phyloP scores from a whole-genome alignment of 2,329 filamentous ascomycete genomes.

The Diaporthe ilicicola region DNA sequence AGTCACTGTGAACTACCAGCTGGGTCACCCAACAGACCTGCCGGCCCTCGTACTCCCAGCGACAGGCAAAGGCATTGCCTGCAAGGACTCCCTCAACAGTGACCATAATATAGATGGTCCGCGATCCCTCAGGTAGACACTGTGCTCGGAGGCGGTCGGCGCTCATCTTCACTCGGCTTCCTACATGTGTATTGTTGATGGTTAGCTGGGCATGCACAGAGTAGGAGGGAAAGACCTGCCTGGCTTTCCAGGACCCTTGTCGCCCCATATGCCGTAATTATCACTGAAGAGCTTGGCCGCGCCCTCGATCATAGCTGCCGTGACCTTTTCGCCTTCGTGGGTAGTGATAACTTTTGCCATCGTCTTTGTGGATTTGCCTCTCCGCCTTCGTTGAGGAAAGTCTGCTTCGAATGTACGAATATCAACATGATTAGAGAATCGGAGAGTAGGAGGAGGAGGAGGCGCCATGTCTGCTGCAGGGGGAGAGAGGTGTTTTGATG shows the following conservation, averaged over 20 bases:
- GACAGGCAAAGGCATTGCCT: slow-evolving; percentile 3
- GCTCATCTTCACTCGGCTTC: background rate
- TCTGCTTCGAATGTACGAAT: background rate
- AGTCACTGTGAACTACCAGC: background rate
- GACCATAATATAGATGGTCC: background rate
- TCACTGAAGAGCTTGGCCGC: slow-evolving; percentile 1
- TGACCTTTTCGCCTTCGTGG: background rate
- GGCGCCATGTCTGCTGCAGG: background rate
- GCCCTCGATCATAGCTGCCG: background rate
- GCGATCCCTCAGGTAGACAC: background rate
- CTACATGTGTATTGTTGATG: slow-evolving; percentile 1
- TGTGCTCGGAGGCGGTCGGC: slow-evolving; percentile 4
- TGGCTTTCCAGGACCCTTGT: background rate
- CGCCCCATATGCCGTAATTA: background rate
- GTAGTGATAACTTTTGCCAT: background rate
- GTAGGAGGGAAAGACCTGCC: background rate
- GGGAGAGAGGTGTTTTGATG: background rate
- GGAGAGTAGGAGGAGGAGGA: background rate
- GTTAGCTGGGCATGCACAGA: background rate
- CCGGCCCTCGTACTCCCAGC: background rate
- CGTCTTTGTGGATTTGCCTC: background rate
- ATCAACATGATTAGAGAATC: background rate
- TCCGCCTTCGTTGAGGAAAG: background rate
- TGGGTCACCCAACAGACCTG: slow-evolving; percentile 1
- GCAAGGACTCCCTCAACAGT: background rate